These are phyloP conservation scores for Vanderwaltozyma verrucispora DNA, from an alignment of 805 yeast species.

Conservation along the genomic window DNA sequence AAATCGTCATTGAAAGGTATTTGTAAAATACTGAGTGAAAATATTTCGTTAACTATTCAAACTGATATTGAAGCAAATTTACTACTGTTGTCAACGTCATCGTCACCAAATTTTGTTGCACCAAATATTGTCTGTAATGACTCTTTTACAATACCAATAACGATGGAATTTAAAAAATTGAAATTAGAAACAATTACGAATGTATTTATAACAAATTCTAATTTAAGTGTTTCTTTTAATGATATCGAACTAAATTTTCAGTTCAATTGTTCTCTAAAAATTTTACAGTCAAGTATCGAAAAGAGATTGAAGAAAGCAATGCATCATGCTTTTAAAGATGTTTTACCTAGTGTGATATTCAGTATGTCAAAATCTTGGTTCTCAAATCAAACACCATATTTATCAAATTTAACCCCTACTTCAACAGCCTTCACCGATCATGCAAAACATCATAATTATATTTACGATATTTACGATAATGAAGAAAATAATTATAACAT, in stretches of 20 bases:
- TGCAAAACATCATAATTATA: too few relatives aligned
- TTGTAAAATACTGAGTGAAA: constrained; percentile 25
- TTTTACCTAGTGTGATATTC: constrained; percentile 26
- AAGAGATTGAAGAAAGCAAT: constrained; percentile 26
- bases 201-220: constrained; percentile 24
- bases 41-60: constrained; percentile 25
- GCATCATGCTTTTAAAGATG: constrained; percentile 27
- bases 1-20: constrained; percentile 27
- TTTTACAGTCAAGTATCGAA: constrained; percentile 26
- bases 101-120: constrained; percentile 24
- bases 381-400: constrained; percentile 3
- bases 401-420: too few relatives aligned
- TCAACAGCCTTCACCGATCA: neutral
- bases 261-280: constrained; percentile 28
- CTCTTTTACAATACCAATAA: constrained; percentile 28
- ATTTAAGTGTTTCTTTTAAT: constrained; percentile 29
- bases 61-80: constrained; percentile 29
- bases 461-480: neutral
- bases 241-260: constrained; percentile 28
- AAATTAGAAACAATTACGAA: constrained; percentile 28
- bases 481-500: neutral
- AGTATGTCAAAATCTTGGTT: constrained; percentile 28
- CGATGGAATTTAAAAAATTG: constrained; percentile 26
- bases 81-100: constrained; percentile 19
- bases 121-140: constrained; percentile 27